Evolutionary conservation across 768 basidiomycete species (phyloP), one percentile per base, ranked within the genome.

Genomic region (Russula earlei): DNA sequence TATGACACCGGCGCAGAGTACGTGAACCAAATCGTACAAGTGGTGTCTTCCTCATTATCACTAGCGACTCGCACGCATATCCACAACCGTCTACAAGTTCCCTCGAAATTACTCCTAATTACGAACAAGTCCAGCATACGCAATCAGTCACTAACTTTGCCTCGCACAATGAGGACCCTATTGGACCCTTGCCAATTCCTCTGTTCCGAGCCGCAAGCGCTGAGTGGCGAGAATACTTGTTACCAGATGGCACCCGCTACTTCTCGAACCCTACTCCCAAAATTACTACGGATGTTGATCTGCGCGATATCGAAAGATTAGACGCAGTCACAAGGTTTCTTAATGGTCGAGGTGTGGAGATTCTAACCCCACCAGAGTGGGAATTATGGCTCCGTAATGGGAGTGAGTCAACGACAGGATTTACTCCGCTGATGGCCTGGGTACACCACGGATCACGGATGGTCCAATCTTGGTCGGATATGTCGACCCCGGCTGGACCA

Each of bases 181-280:
- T 61, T 25, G 63, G 64, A 54, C 60, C 65, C 10, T 44, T 63
- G 2, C 53, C 56, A 49, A 60, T 64, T 42, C n/a, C n/a, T n/a
- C n/a, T n/a, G n/a, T n/a, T n/a, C n/a, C n/a, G n/a, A n/a, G n/a
- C n/a, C n/a, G n/a, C n/a, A n/a, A n/a, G n/a, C n/a, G 76, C 83
- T n/a, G 87, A 88, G 3, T 91, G 88, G 87, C 72, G 78, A 45
- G 85, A 84, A 64, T 81, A 85, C 64, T 73, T 77, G 19, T 79
- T 91, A 19, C 88, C 88, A 1, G 85, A 89, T 62, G 79, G 79
- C 9, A 70, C 77, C 5, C 71, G 78, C 33, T 91, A 91, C 69
- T 91, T 82, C 63, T 77, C 78, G 44, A 85, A 88, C 64, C 78
- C 79, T 4, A 77, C 75, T 14, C 68, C 75, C 33, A 78, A 76